phyloP scores from a whole-genome alignment of 306 rosid genomes.

The Vigna reflexopilosa region DNA sequence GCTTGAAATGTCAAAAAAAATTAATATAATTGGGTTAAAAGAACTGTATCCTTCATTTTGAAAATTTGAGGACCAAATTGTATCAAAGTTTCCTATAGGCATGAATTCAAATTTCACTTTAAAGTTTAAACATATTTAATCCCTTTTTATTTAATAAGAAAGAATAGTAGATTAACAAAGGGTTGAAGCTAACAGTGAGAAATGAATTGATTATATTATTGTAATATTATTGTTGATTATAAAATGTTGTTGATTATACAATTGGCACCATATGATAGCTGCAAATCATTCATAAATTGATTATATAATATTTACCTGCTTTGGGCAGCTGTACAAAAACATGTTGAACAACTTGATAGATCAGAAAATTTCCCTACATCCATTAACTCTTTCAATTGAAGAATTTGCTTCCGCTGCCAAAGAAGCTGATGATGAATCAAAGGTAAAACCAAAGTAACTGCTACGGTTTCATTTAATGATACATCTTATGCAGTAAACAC shows the following conservation, averaged over 20 bases:
- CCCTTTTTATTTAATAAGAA: slow-evolving; percentile 3
- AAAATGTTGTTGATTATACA: background rate
- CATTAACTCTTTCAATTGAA: slow-evolving; percentile 63
- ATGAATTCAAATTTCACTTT: no score
- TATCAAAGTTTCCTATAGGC: no score
- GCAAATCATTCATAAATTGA: slow-evolving; percentile 7
- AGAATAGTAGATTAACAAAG: slow-evolving; percentile 3
- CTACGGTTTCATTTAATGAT: background rate
- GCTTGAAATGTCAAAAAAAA: no score
- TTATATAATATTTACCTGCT: slow-evolving; percentile 33
- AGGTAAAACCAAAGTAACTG: slow-evolving; percentile 49
- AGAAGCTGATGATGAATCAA: slow-evolving; percentile 69
- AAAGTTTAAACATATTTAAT: no score
- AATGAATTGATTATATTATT: background rate
- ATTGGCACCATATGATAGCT: background rate
- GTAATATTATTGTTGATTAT: background rate
- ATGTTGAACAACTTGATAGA: slow-evolving; percentile 61
- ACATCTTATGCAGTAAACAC: slow-evolving; percentile 5
- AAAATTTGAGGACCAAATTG: no score
- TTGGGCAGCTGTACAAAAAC: slow-evolving; percentile 61
- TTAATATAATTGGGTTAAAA: no score
- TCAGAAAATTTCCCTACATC: slow-evolving; percentile 55
- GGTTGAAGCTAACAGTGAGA: background rate
- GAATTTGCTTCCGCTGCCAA: slow-evolving; percentile 75
- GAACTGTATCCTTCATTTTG: no score